These are phyloP conservation scores for Boletus insuetus DNA, from an alignment of 768 basidiomycete species.

Conservation along the genomic window DNA sequence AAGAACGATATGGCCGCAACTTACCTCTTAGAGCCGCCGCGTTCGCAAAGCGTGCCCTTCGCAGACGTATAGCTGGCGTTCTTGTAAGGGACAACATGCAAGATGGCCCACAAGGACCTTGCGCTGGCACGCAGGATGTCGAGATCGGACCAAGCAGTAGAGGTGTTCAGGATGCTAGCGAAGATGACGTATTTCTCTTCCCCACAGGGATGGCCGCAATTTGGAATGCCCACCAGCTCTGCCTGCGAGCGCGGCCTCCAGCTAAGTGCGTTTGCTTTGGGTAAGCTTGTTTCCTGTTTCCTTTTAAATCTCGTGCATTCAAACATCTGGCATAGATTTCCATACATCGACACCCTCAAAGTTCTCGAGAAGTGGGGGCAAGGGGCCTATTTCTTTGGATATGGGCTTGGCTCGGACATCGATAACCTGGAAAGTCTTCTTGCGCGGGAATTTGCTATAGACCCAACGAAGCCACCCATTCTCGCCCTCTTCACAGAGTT, in stretches of 20 bases:
- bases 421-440: constrained; percentile 68
- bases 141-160: constrained; percentile 62
- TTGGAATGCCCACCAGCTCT: constrained; percentile 83
- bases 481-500: constrained; percentile 90
- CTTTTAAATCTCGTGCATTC: not conserved
- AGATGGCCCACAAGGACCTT: constrained; percentile 34
- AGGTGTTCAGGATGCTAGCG: constrained; percentile 66
- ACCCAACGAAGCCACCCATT: constrained; percentile 53
- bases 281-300: constrained; percentile 43
- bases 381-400: constrained; percentile 85
- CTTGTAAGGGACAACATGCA: constrained; percentile 55
- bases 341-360: constrained; percentile 94
- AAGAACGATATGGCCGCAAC: constrained; percentile 94
- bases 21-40: constrained; percentile 68
- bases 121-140: constrained; percentile 44
- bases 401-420: constrained; percentile 74
- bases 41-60: constrained; percentile 82
- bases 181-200: constrained; percentile 87
- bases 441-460: constrained; percentile 37
- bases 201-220: constrained; percentile 93
- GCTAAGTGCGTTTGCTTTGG: constrained; percentile 94
- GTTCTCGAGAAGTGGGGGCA: constrained; percentile 95
- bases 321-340: constrained; percentile 56
- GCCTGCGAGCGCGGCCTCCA: constrained; percentile 44
- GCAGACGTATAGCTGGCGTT: constrained; percentile 88